Evolutionary conservation across 306 rosid species (phyloP).

Genomic region (Cucurbita argyrosperma): DNA sequence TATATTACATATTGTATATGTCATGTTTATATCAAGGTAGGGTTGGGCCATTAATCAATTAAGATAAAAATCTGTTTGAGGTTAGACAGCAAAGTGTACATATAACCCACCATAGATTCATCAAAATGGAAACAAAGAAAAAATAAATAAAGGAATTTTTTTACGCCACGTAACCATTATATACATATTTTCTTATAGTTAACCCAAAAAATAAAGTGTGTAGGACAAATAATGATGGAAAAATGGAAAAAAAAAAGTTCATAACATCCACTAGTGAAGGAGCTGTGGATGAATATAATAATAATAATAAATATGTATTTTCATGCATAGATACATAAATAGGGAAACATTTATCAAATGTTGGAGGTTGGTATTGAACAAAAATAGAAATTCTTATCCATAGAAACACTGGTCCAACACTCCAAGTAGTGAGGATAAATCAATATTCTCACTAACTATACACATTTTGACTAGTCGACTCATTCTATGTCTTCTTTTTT

Average conservation of each 20-base stretch:
- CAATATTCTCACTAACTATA: background rate
- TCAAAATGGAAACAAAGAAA: background rate
- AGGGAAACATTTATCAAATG: background rate
- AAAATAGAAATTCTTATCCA: slow-evolving; percentile 2
- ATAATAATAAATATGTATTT: too few species aligned
- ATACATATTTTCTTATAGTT: too few species aligned
- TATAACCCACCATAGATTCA: background rate
- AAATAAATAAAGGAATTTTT: background rate
- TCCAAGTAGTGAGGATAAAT: slow-evolving; percentile 2
- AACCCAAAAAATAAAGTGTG: too few species aligned
- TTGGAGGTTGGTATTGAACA: background rate
- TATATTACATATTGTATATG: background rate
- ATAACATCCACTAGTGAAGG: background rate
- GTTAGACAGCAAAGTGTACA: background rate
- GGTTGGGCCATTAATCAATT: background rate
- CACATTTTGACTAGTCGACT: background rate
- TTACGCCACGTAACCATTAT: background rate
- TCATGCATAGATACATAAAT: slow-evolving; percentile 1
- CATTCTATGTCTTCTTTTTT: background rate
- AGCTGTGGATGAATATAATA: background rate
- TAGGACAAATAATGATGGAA: background rate
- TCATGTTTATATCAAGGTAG: background rate
- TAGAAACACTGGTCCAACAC: background rate
- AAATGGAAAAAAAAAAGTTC: background rate
- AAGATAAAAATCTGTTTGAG: background rate